Conservation (phyloP, 495 filamentous ascomycete species). For the Neurospora africana region DNA sequence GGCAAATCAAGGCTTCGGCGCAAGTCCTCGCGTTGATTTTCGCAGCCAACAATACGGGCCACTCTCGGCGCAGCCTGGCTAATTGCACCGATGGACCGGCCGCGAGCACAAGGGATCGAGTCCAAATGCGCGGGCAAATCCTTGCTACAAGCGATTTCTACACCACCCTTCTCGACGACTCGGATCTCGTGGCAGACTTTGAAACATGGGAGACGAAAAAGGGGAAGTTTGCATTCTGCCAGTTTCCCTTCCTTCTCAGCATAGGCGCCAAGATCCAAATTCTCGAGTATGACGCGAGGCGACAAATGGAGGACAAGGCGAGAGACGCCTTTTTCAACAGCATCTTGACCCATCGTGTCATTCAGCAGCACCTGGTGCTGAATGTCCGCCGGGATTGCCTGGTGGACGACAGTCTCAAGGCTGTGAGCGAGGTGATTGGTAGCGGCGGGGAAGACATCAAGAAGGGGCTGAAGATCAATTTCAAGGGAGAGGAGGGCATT, state of each 20-base stretch:
- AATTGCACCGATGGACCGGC: neutral
- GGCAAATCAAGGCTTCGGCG: constrained; percentile 79
- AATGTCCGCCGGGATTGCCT: constrained; percentile 78
- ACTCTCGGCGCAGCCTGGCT: constrained; percentile 16
- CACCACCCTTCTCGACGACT: constrained; percentile 74
- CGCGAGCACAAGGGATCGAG: constrained; percentile 16
- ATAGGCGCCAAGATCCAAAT: constrained; percentile 93
- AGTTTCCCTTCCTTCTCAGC: constrained; percentile 88
- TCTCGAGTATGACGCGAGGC: constrained; percentile 77
- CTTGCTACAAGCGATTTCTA: constrained; percentile 80
- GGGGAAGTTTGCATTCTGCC: constrained; percentile 79
- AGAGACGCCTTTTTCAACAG: constrained; percentile 88
- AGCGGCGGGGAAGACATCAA: constrained; percentile 81
- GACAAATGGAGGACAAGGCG: constrained; percentile 87
- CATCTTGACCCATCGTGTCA: constrained; percentile 60
- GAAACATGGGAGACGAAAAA: constrained; percentile 74
- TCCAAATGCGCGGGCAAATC: constrained; percentile 17
- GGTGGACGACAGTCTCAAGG: constrained; percentile 79
- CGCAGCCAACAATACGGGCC: constrained; percentile 60
- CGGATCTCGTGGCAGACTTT: constrained; percentile 79
- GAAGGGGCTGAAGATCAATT: constrained; percentile 81
- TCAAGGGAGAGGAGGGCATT: constrained; percentile 80
- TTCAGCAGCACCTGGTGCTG: constrained; percentile 72
- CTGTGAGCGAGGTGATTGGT: constrained; percentile 80
- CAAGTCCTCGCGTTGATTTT: constrained; percentile 77